These are phyloP conservation scores for Podila verticillata DNA, from an alignment of 192 early-diverging fungal species.

Conservation along the genomic window DNA sequence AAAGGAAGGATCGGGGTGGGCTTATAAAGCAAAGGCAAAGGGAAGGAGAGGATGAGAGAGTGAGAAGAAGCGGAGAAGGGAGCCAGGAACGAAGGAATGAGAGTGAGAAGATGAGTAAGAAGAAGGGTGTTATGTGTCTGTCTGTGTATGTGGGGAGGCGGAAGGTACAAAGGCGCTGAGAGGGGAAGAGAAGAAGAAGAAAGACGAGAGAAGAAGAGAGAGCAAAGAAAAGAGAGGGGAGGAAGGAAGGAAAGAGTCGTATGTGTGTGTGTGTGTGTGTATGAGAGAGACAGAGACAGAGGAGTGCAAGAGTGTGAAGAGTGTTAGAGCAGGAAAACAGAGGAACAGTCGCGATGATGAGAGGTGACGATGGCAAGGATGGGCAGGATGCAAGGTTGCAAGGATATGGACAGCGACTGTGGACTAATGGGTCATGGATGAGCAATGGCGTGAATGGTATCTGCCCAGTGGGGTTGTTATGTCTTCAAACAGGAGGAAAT, in stretches of 20 bases:
- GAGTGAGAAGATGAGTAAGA: neutral
- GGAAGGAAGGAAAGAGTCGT: neutral
- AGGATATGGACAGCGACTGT: too few species aligned
- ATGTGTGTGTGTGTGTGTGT: too few species aligned
- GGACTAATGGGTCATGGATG: neutral
- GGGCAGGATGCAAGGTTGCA: neutral
- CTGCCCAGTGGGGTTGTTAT: too few species aligned
- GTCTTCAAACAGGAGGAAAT: too few species aligned
- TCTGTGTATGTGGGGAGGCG: too few species aligned
- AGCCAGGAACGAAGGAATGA: neutral
- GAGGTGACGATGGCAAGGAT: neutral
- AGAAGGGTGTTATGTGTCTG: too few species aligned
- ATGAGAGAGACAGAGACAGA: too few species aligned
- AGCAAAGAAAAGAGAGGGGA: neutral
- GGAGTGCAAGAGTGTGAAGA: too few species aligned
- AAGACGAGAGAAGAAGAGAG: neutral
- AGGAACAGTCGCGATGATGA: neutral
- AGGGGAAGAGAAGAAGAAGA: neutral
- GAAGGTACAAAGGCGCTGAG: neutral
- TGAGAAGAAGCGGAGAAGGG: neutral
- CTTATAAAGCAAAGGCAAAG: neutral
- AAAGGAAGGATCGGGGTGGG: neutral
- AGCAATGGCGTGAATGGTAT: neutral
- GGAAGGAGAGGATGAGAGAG: neutral
- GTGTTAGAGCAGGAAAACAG: neutral